Conservation (phyloP, 169 alveolate species). For the Plasmodium berghei region DNA sequence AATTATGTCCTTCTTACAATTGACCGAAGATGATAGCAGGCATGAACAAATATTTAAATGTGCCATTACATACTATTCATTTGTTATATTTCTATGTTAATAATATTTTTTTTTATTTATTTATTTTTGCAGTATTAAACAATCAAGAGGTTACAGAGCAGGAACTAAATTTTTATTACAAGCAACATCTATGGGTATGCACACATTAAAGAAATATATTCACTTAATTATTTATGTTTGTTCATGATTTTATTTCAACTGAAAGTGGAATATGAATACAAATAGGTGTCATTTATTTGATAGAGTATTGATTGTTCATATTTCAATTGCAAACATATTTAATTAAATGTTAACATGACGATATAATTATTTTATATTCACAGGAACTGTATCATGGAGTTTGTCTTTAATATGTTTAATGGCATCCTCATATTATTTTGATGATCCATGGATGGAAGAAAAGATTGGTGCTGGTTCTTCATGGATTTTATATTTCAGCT, state of each 20-base stretch:
- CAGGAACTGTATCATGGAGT: constrained; percentile 88
- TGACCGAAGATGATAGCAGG: constrained; percentile 92
- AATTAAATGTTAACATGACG: background rate
- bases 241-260: background rate
- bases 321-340: background rate
- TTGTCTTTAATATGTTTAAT: constrained; percentile 86
- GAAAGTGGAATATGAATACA: background rate
- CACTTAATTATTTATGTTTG: background rate
- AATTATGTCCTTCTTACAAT: constrained; percentile 87
- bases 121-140: constrained; percentile 85
- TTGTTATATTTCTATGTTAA: background rate
- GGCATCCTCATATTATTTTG: constrained; percentile 90
- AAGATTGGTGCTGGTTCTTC: constrained; percentile 90
- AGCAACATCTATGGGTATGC: constrained; percentile 89
- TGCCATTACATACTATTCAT: background rate
- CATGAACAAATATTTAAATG: background rate
- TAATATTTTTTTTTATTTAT: background rate
- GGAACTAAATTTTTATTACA: constrained; percentile 90
- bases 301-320: too few species aligned
- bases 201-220: background rate
- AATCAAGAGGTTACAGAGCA: constrained; percentile 91
- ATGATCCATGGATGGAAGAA: constrained; percentile 90
- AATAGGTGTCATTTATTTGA: background rate
- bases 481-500: constrained; percentile 88
- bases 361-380: background rate